A percentile compares a stretch with the other conserved stretches of the same genome.
phyloP scores from a whole-genome alignment of 1,284 basidiomycete species.

The Schizophyllum amplum region DNA sequence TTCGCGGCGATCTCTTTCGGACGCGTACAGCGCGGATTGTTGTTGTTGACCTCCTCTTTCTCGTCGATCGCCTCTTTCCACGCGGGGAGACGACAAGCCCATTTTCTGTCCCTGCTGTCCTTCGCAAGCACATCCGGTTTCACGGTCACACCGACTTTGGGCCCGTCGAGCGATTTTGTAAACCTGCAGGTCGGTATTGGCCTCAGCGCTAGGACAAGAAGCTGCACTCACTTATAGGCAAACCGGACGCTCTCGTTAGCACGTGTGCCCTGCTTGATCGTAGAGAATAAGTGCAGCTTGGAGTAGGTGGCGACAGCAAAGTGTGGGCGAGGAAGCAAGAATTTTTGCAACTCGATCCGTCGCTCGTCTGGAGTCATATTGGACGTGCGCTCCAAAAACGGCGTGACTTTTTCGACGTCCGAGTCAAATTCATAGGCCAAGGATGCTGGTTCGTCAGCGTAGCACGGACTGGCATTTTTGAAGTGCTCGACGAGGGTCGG shows the following conservation, averaged over 20 bases:
- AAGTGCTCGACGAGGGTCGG: slow-evolving; percentile 43
- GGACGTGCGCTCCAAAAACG: slow-evolving; percentile 26
- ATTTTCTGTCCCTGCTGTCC: slow-evolving; percentile 13
- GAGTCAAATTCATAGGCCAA: slow-evolving; percentile 33
- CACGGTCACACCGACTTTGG: slow-evolving; percentile 51
- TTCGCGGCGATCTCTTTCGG: background rate
- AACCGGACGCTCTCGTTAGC: slow-evolving; percentile 41
- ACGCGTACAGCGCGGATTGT: slow-evolving; percentile 2
- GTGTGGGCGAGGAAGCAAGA: slow-evolving; percentile 40
- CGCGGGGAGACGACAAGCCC: background rate
- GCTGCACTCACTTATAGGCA: slow-evolving; percentile 48
- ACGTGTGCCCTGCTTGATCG: slow-evolving; percentile 41
- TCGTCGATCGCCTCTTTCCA: slow-evolving; percentile 30
- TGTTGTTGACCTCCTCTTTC: slow-evolving; percentile 14
- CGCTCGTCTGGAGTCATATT: slow-evolving; percentile 12
- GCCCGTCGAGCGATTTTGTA: slow-evolving; percentile 48
- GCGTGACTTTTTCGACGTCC: slow-evolving; percentile 34
- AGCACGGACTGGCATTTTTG: slow-evolving; percentile 35
- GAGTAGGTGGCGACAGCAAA: slow-evolving; percentile 48
- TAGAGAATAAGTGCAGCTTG: slow-evolving; percentile 44
- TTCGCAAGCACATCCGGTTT: slow-evolving; percentile 20
- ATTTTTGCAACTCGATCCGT: slow-evolving; percentile 34
- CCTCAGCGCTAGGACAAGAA: background rate
- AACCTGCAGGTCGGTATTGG: slow-evolving; percentile 33
- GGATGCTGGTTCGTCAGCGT: slow-evolving; percentile 35